Evolutionary conservation across 208 protist genomes (phyloP).

Genomic region (Herpetomonas tarakana): DNA sequence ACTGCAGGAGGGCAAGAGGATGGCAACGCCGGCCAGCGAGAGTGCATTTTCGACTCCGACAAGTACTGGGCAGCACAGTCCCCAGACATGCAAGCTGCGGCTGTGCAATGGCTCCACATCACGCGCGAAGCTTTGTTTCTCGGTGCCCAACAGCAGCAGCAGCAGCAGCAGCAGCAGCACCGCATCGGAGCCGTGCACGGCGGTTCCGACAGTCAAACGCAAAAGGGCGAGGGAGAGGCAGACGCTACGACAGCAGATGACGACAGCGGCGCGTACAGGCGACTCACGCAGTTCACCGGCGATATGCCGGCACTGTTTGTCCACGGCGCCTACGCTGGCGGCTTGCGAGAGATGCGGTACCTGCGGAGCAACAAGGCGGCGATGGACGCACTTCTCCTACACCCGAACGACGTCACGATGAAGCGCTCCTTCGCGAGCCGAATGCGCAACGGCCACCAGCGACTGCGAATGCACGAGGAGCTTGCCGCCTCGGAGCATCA

Average conservation of each 20-base stretch:
- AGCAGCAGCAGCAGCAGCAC: slow-evolving; percentile 1
- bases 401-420: slow-evolving; percentile 72
- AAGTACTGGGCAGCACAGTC: not conserved
- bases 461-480: slow-evolving; percentile 66
- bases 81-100: not conserved
- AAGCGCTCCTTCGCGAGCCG: slow-evolving; percentile 71
- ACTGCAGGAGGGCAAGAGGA: not conserved
- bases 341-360: slow-evolving; percentile 58
- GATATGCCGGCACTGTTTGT: slow-evolving; percentile 60
- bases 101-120: slow-evolving; percentile 7
- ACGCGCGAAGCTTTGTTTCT: slow-evolving; percentile 8
- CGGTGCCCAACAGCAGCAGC: not conserved
- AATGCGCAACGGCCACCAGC: slow-evolving; percentile 47
- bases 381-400: slow-evolving; percentile 73
- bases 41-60: not conserved
- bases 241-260: not conserved
- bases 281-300: slow-evolving; percentile 5
- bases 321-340: slow-evolving; percentile 65
- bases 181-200: too few species aligned
- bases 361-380: slow-evolving; percentile 63
- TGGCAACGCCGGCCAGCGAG: not conserved
- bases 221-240: not conserved
- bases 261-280: not conserved
- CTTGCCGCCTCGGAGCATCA: slow-evolving; percentile 11
- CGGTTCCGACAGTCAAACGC: not conserved